A percentile compares a stretch with the other conserved stretches of the same genome.
Evolutionary conservation across 2,329 filamentous ascomycete species (phyloP).

Genomic region (Myrmaecium sp.): DNA sequence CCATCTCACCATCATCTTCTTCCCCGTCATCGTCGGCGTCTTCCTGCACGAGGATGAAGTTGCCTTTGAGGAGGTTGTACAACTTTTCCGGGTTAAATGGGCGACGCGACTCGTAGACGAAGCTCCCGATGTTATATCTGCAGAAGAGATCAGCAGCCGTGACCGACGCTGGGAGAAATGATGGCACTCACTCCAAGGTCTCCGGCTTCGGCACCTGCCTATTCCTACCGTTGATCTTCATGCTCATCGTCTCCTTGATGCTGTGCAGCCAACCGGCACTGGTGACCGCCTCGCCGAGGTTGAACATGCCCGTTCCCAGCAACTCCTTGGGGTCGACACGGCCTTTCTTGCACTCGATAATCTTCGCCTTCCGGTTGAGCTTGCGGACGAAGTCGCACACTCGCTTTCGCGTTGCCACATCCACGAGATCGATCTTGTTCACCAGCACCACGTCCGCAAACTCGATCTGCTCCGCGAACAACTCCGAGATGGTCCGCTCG

Average conservation of each 20-base stretch:
- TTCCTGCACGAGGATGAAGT: slow-evolving; percentile 26
- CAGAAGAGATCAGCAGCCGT: slow-evolving; percentile 1
- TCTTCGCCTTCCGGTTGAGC: slow-evolving; percentile 49
- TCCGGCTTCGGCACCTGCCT: slow-evolving; percentile 50
- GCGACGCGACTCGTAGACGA: slow-evolving; percentile 44
- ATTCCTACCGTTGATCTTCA: slow-evolving; percentile 37
- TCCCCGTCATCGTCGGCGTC: slow-evolving; percentile 17
- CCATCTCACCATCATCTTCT: slow-evolving; percentile 9
- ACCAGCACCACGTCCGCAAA: slow-evolving; percentile 58
- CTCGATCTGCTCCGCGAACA: slow-evolving; percentile 64
- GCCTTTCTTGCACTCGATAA: slow-evolving; percentile 42
- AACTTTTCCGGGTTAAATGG: slow-evolving; percentile 26
- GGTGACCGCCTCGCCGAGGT: slow-evolving; percentile 44
- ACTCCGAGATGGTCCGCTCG: slow-evolving; percentile 55
- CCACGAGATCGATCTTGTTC: slow-evolving; percentile 52
- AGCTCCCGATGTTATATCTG: slow-evolving; percentile 51
- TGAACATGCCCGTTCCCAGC: slow-evolving; percentile 48
- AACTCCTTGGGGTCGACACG: slow-evolving; percentile 46
- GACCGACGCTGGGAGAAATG: not conserved
- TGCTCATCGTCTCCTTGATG: slow-evolving; percentile 48
- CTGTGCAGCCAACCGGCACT: slow-evolving; percentile 56
- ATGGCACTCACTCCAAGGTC: slow-evolving; percentile 40
- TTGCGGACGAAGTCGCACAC: slow-evolving; percentile 39
- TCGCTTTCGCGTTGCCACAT: slow-evolving; percentile 26
- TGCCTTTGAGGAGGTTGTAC: slow-evolving; percentile 24